phyloP scores from a whole-genome alignment of 495 filamentous ascomycete species.

The Penicillium coprophilum region DNA sequence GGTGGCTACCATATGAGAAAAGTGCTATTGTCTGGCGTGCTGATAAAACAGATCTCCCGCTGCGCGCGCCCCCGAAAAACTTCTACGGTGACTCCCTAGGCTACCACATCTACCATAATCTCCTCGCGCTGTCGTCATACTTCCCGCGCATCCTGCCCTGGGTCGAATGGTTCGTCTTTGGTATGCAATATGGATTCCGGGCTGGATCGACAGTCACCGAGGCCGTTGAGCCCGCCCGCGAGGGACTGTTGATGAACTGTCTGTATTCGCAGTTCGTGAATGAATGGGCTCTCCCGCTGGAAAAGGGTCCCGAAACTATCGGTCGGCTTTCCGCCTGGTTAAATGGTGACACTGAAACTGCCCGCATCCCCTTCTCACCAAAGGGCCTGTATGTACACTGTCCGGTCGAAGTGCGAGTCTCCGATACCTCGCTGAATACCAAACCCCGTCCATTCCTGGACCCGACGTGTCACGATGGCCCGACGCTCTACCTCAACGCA shows the following conservation, averaged over 20 bases:
- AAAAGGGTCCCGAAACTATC: constrained; percentile 85
- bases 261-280: constrained; percentile 96
- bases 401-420: constrained; percentile 88
- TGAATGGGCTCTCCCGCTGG: constrained; percentile 93
- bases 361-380: constrained; percentile 74
- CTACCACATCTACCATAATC: constrained; percentile 83
- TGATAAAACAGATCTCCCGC: constrained; percentile 62
- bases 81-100: constrained; percentile 83
- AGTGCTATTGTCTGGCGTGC: constrained; percentile 86
- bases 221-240: constrained; percentile 75
- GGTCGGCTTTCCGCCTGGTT: constrained; percentile 82
- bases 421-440: constrained; percentile 61
- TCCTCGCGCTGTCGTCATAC: constrained; percentile 75
- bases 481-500: constrained; percentile 92
- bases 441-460: constrained; percentile 76
- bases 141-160: constrained; percentile 76
- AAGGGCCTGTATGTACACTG: constrained; percentile 85
- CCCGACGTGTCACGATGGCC: constrained; percentile 60
- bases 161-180: constrained; percentile 93
- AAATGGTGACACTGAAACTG: constrained; percentile 55
- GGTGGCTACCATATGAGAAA: constrained; percentile 95
- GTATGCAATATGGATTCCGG: constrained; percentile 88
- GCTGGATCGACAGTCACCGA: constrained; percentile 59
- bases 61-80: constrained; percentile 48
- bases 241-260: constrained; percentile 91